Evolutionary conservation across 1,284 basidiomycete species (phyloP), one percentile per base, ranked within the genome.

Genomic region (Gymnopus androsaceus): DNA sequence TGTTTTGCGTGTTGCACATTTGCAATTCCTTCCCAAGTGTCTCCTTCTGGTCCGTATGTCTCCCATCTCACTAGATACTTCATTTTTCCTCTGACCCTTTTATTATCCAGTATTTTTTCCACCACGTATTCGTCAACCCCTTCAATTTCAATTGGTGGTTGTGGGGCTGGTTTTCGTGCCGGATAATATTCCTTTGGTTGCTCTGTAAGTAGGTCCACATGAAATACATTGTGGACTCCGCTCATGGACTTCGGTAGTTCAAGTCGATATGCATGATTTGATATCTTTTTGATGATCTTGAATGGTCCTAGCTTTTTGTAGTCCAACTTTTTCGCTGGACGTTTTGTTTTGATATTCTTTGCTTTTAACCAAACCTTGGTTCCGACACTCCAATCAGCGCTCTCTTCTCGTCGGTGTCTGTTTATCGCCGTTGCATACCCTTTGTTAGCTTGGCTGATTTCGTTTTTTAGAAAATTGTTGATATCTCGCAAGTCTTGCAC

Each of bases 21-120:
- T n/a, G n/a, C n/a, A n/a, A 19, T 12, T 44, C 51, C 53, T 37
- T 58, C 58, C 64, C 63, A 65, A 2, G 56, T 54, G 36, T 52
- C 56, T 19, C 61, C 54, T 44, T 59, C 56, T 12, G 34, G 41
- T 0, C 34, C 45, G 23, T 55, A 62, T 11, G 59, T 59, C 44
- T 61, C 56, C 63, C 61, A 66, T 23, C 58, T 53, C 17, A 66
- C 51, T 5, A 60, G 33, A 46, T 63, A 66, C 34, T 64, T 45
- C n/a, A 64, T 36, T 45, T 55, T 63, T 4, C 47, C 21, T n/a
- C 58, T 15, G 15, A 51, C 17, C 9, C 60, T 25, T 11, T 56
- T 30, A 30, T 48, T 57, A 54, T 69, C 59, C 3, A 66, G 17
- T 12, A 67, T 63, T 1, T 54, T 12, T 38, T 69, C 64, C 0